Conservation (phyloP, 257 asterid species). For the Salvia hispanica region DNA sequence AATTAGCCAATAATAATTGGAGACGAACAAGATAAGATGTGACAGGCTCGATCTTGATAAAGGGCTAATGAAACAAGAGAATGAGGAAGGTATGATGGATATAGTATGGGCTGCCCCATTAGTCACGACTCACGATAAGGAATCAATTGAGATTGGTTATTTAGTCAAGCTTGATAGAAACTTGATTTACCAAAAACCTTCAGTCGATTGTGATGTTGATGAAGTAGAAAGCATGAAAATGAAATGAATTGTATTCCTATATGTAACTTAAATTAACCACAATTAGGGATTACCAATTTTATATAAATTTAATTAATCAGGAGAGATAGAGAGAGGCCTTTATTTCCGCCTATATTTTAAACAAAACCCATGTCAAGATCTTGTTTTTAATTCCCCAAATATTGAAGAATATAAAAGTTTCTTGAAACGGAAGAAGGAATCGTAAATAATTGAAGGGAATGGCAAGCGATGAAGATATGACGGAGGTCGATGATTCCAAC, state of each 20-base stretch:
- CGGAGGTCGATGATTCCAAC: slow-evolving; percentile 47
- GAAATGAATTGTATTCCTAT: slow-evolving; percentile 4
- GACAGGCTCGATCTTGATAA: too few species aligned
- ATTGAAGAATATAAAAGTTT: not conserved
- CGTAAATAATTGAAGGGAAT: slow-evolving; percentile 27
- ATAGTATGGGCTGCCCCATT: too few species aligned
- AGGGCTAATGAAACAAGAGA: too few species aligned
- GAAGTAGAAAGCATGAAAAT: not conserved
- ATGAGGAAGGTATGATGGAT: too few species aligned
- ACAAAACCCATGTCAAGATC: slow-evolving; percentile 34
- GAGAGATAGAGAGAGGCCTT: not conserved
- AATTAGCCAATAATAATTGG: too few species aligned
- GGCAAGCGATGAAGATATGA: slow-evolving; percentile 59
- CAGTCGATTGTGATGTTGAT: too few species aligned
- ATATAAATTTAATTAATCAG: slow-evolving; percentile 1
- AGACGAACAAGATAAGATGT: too few species aligned
- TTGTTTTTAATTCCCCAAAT: slow-evolving; percentile 16
- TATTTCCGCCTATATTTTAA: too few species aligned
- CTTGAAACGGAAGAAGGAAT: slow-evolving; percentile 23
- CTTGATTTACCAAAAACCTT: too few species aligned
- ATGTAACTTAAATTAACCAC: slow-evolving; percentile 12
- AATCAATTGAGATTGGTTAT: too few species aligned
- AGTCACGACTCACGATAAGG: too few species aligned
- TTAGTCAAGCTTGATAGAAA: too few species aligned
- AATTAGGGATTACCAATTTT: slow-evolving; percentile 24